A percentile compares a stretch with the other conserved stretches of the same genome.
Evolutionary conservation across 2,329 filamentous ascomycete genomes (phyloP).

Genomic region (Thelonectria rubi): DNA sequence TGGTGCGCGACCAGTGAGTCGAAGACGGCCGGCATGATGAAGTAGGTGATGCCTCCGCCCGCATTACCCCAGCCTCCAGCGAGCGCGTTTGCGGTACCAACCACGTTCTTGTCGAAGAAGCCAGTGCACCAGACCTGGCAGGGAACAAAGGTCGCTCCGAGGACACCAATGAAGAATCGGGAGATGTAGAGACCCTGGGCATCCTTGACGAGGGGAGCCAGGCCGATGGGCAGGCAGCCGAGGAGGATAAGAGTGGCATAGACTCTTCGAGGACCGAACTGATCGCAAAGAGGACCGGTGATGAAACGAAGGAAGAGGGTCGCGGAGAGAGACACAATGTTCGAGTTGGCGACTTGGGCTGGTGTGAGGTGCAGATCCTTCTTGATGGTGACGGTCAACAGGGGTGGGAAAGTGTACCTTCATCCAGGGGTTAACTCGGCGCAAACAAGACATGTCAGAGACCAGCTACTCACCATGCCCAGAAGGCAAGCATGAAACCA

Average conservation of each 20-base stretch:
- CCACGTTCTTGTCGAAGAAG: slow-evolving; percentile 92
- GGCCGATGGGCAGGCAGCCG: slow-evolving; percentile 81
- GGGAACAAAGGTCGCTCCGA: slow-evolving; percentile 81
- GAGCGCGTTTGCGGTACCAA: slow-evolving; percentile 87
- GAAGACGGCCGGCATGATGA: slow-evolving; percentile 90
- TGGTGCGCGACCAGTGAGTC: slow-evolving; percentile 73
- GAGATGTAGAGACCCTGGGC: slow-evolving; percentile 71
- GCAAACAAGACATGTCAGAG: background rate
- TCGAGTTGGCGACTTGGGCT: slow-evolving; percentile 83
- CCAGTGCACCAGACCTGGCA: slow-evolving; percentile 94
- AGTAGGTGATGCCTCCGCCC: slow-evolving; percentile 91
- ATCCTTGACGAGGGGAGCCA: slow-evolving; percentile 79
- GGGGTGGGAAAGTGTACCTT: slow-evolving; percentile 83
- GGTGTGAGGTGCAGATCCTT: slow-evolving; percentile 77
- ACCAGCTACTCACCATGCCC: slow-evolving; percentile 70
- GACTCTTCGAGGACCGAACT: slow-evolving; percentile 80
- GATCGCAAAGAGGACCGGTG: slow-evolving; percentile 86
- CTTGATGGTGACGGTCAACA: slow-evolving; percentile 81
- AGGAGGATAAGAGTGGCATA: slow-evolving; percentile 81
- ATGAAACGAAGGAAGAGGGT: slow-evolving; percentile 79
- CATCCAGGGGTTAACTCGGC: slow-evolving; percentile 23
- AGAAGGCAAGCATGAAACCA: slow-evolving; percentile 87
- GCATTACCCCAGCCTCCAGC: slow-evolving; percentile 87
- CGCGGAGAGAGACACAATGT: slow-evolving; percentile 80
- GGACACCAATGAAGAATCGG: slow-evolving; percentile 83